Base-by-base conservation (phyloP, 805 yeast species). In the Teunomyces stri region DNA sequence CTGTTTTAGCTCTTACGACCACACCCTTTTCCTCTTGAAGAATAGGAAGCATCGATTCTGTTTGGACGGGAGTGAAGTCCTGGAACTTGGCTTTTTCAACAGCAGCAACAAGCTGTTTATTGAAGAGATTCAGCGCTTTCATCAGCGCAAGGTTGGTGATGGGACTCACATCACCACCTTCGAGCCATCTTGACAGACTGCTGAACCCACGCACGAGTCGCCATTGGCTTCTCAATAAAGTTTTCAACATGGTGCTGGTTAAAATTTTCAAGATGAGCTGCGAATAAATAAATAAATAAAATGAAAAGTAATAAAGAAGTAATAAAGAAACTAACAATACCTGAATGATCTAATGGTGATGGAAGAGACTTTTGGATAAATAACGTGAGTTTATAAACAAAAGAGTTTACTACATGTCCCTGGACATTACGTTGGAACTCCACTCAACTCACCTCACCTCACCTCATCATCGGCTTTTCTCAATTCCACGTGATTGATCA, bases 1-100 rank as follows among this genome's bases (percentile, higher is more conserved):
- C 97, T 3, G 97, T 90, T 64, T 89, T 89, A 22, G 97, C 97
- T 58, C 96, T 77, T 33, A 89, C 90, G 18, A 90, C 89, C 37
- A 89, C 73, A 53, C 92, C 91, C 28, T 71, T 68, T n/a, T 76
- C 70, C 34, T 72, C 70, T 12, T 70, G 58, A 34, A 86, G 66
- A 36, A 81, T 74, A 18, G 87, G 85, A 42, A 75, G 69, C 39
- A 87, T 74, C 10, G 90, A 72, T 53, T 75, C 70, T 48, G 79
- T 77, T 62, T 87, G 95, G 25, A 87, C 92, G 3, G 83, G 79
- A 0, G 94, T 87, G 54, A 87, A 72, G 10, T 73, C 69, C 5
- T 64, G 64, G 57, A 77, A 81, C 2, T 81, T 78, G 49, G 79
- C 68, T 13, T 64, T 59, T 4, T 58, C 56, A 16, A 78, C 58